Conservation (phyloP, 306 rosid species). For the Acacia melanoxylon region DNA sequence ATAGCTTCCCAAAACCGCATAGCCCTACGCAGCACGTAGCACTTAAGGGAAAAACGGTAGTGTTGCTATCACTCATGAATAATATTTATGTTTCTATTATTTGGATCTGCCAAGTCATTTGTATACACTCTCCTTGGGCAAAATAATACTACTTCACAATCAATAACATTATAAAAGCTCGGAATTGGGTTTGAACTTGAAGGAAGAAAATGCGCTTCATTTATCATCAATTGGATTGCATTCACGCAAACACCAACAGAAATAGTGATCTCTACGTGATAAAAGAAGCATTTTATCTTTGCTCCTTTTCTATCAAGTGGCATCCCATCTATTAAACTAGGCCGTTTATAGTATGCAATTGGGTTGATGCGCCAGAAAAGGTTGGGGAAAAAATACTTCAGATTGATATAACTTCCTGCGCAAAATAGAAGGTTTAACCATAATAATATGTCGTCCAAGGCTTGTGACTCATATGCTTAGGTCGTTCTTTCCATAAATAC, state of each 20-base stretch:
- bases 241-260: not conserved
- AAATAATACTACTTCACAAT: not conserved
- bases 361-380: not conserved
- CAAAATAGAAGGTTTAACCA: not conserved
- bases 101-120: not conserved
- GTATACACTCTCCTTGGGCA: not conserved
- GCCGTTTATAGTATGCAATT: not conserved
- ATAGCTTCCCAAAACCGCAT: not conserved
- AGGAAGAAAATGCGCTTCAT: not conserved
- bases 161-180: not conserved
- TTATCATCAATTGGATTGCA: not conserved
- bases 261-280: not conserved
- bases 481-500: conserved; percentile 2
- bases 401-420: not conserved
- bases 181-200: not conserved
- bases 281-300: too few species aligned
- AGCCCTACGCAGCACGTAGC: not conserved
- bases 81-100: not conserved
- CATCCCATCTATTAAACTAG: not conserved
- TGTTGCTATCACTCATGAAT: not conserved
- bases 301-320: not conserved
- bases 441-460: not conserved
- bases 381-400: not conserved
- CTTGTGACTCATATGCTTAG: not conserved
- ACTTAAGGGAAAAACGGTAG: not conserved